Conservation (phyloP, 352 stramenopile genomes). For the Peronospora tabacina region DNA sequence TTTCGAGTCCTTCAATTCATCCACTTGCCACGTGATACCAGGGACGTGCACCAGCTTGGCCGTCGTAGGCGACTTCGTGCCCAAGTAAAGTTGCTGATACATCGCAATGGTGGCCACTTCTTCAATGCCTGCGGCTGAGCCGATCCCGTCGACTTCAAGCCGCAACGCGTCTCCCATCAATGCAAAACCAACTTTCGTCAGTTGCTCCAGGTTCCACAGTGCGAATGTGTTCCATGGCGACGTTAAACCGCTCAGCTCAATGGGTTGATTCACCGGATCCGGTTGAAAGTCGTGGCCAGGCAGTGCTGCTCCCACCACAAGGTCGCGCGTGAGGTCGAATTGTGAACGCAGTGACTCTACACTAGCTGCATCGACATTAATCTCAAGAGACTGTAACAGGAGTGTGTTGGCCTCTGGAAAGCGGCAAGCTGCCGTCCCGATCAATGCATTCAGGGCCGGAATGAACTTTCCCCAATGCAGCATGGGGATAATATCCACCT, state of each 20-base stretch:
- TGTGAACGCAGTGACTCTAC: slow-evolving; percentile 56
- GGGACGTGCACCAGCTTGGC: slow-evolving; percentile 84
- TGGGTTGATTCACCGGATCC: slow-evolving; percentile 20
- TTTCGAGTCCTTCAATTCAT: slow-evolving; percentile 46
- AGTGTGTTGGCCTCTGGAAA: slow-evolving; percentile 51
- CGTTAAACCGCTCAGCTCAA: slow-evolving; percentile 82
- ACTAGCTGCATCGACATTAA: slow-evolving; percentile 42
- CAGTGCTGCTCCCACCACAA: slow-evolving; percentile 89
- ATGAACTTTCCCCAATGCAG: slow-evolving; percentile 93
- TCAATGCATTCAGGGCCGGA: slow-evolving; percentile 91
- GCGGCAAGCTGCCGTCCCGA: slow-evolving; percentile 54
- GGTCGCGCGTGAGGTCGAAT: slow-evolving; percentile 58
- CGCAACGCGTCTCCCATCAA: slow-evolving; percentile 77
- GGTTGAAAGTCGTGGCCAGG: slow-evolving; percentile 60
- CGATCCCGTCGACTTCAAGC: slow-evolving; percentile 37
- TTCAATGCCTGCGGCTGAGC: slow-evolving; percentile 74
- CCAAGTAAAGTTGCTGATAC: slow-evolving; percentile 81
- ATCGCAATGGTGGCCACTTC: slow-evolving; percentile 90
- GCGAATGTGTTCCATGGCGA: slow-evolving; percentile 95
- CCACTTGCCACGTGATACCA: slow-evolving; percentile 78
- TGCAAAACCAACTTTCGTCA: slow-evolving; percentile 88
- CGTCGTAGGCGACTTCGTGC: slow-evolving; percentile 24
- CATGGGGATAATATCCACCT: slow-evolving; percentile 83
- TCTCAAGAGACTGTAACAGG: slow-evolving; percentile 90
- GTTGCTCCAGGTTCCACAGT: slow-evolving; percentile 88